These are phyloP conservation scores for Neopestalotiopsis clavispora DNA, from an alignment of 2,329 filamentous ascomycete species.

Conservation along the genomic window DNA sequence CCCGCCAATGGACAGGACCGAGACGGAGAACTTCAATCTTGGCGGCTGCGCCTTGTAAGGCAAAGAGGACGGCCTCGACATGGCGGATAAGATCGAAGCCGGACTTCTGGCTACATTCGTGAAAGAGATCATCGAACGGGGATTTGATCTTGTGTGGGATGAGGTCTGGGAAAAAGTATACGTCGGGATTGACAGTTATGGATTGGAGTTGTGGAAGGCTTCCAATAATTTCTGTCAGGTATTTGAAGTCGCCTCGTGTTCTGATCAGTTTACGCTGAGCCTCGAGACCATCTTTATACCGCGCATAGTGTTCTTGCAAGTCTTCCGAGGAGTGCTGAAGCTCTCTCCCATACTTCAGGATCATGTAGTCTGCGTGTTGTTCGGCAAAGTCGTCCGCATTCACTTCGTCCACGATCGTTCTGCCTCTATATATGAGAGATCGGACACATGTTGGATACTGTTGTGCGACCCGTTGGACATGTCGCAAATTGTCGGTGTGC, in stretches of 20 bases:
- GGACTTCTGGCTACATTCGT: not conserved
- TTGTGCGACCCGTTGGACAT: conserved; percentile 29
- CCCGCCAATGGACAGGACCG: not conserved
- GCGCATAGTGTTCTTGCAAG: not conserved
- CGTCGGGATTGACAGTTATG: not conserved
- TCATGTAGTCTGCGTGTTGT: not conserved
- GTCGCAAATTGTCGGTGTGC: conserved; percentile 29
- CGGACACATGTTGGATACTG: conserved; percentile 28
- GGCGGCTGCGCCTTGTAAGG: not conserved
- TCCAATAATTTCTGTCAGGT: not conserved
- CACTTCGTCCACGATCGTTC: conserved; percentile 18
- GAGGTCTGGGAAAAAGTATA: not conserved
- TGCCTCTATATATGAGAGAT: conserved; percentile 30
- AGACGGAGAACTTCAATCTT: not conserved
- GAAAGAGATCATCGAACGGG: conserved; percentile 4
- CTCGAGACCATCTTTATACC: not conserved
- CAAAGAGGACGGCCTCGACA: not conserved
- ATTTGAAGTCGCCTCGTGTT: not conserved
- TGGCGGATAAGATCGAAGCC: not conserved
- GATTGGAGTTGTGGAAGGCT: not conserved
- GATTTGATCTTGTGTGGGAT: not conserved
- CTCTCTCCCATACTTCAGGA: not conserved
- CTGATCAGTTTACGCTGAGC: not conserved
- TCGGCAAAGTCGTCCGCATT: not conserved
- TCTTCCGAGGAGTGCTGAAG: not conserved